Percentiles rank a stretch among this genome's conserved stretches.
These are phyloP conservation scores for Agapanthus africanus DNA, from an alignment of 106 monocot genomes.

Conservation along the genomic window DNA sequence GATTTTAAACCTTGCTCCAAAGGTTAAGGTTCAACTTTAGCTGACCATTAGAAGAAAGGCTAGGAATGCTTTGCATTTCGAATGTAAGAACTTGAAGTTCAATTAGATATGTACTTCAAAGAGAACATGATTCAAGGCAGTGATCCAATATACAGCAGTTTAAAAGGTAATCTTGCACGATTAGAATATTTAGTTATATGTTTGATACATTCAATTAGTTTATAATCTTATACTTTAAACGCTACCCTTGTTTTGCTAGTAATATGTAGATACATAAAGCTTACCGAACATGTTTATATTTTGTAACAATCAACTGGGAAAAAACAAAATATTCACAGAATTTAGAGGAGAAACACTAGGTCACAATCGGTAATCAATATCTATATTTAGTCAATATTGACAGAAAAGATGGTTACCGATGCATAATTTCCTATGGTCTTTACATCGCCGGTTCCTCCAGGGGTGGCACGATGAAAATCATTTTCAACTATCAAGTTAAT, in stretches of 20 bases:
- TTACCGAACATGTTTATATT: too few relatives aligned
- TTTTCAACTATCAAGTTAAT: slow-evolving; percentile 66
- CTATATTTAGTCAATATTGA: not conserved
- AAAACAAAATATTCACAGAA: not conserved
- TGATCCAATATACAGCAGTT: too few relatives aligned
- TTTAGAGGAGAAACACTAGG: not conserved
- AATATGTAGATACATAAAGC: too few relatives aligned
- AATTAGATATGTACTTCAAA: too few relatives aligned
- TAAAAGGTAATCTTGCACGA: too few relatives aligned
- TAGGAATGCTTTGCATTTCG: not conserved
- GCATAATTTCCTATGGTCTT: slow-evolving; percentile 92
- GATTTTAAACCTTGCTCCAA: too few relatives aligned
- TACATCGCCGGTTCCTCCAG: slow-evolving; percentile 73
- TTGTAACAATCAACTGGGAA: too few relatives aligned
- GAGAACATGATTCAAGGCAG: too few relatives aligned
- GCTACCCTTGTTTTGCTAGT: too few relatives aligned
- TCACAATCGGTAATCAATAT: not conserved
- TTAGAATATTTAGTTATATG: too few relatives aligned
- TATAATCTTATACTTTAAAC: too few relatives aligned
- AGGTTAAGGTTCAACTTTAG: not conserved
- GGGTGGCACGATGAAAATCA: slow-evolving; percentile 63
- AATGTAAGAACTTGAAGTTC: not conserved
- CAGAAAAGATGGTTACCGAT: slow-evolving; percentile 29
- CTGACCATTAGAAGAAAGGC: not conserved
- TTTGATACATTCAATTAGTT: too few relatives aligned